A percentile compares a stretch with the other conserved stretches of the same genome.
Conservation (phyloP, 139 green algal species). For the Ettlia oleoabundans region DNA sequence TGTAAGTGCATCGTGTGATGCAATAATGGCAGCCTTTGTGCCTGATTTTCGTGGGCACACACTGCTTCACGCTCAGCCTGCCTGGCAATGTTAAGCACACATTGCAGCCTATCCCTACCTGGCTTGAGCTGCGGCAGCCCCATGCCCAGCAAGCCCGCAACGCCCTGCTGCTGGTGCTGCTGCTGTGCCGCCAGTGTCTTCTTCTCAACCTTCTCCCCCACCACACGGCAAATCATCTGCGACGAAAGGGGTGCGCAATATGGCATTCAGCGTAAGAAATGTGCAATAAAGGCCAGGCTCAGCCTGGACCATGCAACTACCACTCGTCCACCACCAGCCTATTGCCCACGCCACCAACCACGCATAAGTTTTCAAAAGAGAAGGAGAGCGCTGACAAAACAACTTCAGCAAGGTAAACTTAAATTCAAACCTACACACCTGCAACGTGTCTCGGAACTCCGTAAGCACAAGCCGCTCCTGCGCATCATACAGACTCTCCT, state of each 20-base stretch:
- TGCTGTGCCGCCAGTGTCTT: conserved; percentile 12
- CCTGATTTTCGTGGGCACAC: too few relatives aligned
- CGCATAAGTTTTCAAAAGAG: too few relatives aligned
- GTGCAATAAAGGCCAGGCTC: neutral
- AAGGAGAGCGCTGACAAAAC: neutral
- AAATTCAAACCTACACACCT: neutral
- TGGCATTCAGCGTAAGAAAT: neutral
- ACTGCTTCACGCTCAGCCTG: too few relatives aligned
- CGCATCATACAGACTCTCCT: conserved; percentile 9
- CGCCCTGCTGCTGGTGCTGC: conserved; percentile 25
- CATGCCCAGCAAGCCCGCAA: too few relatives aligned
- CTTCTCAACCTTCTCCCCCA: conserved; percentile 30
- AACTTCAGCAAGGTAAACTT: neutral
- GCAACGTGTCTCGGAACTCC: conserved; percentile 46
- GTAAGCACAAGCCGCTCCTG: conserved; percentile 45
- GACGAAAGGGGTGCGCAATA: neutral
- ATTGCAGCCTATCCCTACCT: too few relatives aligned
- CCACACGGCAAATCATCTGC: conserved; percentile 33
- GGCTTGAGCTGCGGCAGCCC: too few relatives aligned
- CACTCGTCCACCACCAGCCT: too few relatives aligned
- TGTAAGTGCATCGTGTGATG: too few relatives aligned
- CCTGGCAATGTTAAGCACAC: too few relatives aligned
- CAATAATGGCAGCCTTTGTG: too few relatives aligned
- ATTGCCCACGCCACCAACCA: too few relatives aligned
- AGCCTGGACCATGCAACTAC: neutral